phyloP scores from a whole-genome alignment of 306 rosid species.

The Cucumis melo region DNA sequence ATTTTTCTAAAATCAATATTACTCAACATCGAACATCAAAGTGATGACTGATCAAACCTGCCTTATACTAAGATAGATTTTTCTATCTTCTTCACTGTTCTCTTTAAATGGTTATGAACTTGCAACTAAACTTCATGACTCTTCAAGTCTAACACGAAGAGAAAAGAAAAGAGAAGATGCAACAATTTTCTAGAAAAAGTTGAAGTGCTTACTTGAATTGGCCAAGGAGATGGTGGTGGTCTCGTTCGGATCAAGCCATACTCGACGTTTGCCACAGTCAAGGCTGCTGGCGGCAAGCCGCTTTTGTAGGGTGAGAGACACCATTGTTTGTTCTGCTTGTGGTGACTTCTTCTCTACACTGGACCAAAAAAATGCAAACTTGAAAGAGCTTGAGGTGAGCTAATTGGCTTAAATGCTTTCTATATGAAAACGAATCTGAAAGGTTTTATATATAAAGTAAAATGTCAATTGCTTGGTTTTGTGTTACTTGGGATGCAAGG shows the following conservation, averaged over 20 bases:
- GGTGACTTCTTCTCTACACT: not conserved
- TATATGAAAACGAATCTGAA: not conserved
- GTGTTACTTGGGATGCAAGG: slow-evolving; percentile 9
- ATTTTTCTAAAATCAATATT: no score
- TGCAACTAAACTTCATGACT: not conserved
- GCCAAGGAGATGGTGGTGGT: not conserved
- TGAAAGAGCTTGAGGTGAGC: not conserved
- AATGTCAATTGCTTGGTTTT: not conserved
- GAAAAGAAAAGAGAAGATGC: not conserved
- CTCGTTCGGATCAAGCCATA: slow-evolving; percentile 20
- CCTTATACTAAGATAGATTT: no score
- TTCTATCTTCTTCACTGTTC: not conserved
- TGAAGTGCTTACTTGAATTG: slow-evolving; percentile 9
- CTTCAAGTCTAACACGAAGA: not conserved
- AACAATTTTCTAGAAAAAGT: not conserved
- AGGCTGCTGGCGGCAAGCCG: slow-evolving; percentile 11
- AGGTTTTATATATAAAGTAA: not conserved
- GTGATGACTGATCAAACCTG: not conserved
- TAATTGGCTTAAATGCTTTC: not conserved
- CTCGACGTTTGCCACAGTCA: slow-evolving; percentile 6
- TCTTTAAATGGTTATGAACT: not conserved
- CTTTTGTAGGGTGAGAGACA: slow-evolving; percentile 13
- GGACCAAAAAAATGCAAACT: not conserved
- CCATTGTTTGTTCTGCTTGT: not conserved
- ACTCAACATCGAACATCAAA: no score